Evolutionary conservation across 495 filamentous ascomycete species (phyloP).

Genomic region (Neurospora sp.): DNA sequence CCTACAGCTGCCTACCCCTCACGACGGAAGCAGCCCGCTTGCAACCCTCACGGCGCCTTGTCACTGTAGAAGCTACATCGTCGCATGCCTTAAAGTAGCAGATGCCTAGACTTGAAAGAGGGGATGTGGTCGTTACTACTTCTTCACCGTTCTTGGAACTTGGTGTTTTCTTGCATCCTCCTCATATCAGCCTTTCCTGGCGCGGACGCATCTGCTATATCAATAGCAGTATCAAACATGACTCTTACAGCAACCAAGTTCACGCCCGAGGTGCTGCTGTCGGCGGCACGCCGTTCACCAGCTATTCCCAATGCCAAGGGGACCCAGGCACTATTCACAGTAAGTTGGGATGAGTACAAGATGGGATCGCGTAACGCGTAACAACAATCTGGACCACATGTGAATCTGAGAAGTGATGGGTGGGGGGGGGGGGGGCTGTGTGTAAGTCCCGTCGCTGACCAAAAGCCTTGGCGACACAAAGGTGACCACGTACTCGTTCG

Average conservation of each 20-base stretch:
- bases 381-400: neutral
- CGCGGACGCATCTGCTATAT: neutral
- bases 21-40: neutral
- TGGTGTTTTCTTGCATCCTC: neutral
- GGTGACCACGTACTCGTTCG: conserved; percentile 71
- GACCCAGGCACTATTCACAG: conserved; percentile 59
- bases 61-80: neutral
- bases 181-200: conserved; percentile 1
- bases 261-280: conserved; percentile 73
- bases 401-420: neutral
- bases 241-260: conserved; percentile 59
- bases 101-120: neutral
- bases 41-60: neutral
- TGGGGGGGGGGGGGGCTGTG: neutral
- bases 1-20: neutral
- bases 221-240: conserved; percentile 32
- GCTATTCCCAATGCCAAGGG: conserved; percentile 67
- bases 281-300: conserved; percentile 68
- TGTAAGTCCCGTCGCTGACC: neutral
- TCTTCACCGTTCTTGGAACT: neutral
- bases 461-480: neutral
- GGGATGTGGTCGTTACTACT: neutral
- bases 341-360: conserved; percentile 8
- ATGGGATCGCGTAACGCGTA: neutral
- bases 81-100: neutral